phyloP scores from a whole-genome alignment of 768 basidiomycete genomes.

The Suillus plorans region DNA sequence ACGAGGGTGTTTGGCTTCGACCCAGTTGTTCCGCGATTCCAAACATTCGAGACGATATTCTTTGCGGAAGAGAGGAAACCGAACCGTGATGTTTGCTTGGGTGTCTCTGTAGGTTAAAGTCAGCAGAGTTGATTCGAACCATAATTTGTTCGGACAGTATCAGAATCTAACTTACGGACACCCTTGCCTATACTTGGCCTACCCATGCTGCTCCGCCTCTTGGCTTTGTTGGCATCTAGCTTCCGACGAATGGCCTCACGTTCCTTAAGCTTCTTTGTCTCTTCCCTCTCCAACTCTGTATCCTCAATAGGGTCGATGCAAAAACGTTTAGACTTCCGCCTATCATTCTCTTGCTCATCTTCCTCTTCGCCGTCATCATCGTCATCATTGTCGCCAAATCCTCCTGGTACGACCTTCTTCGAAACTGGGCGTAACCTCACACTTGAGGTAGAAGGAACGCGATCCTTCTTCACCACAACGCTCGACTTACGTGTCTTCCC shows the following conservation, averaged over 20 bases:
- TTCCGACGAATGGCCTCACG: conserved; percentile 61
- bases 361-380: conserved; percentile 40
- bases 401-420: conserved; percentile 47
- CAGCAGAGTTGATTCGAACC: conserved; percentile 8
- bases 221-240: conserved; percentile 65
- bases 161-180: conserved; percentile 39
- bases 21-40: conserved; percentile 53
- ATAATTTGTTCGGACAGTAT: conserved; percentile 9
- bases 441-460: conserved; percentile 1
- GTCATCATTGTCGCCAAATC: conserved; percentile 53
- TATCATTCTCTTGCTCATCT: conserved; percentile 23
- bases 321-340: conserved; percentile 46
- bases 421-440: conserved; percentile 13
- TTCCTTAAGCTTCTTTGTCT: conserved; percentile 41
- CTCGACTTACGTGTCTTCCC: conserved; percentile 52
- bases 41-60: conserved; percentile 69
- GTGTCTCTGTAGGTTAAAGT: conserved; percentile 34
- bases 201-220: conserved; percentile 67
- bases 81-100: conserved; percentile 48
- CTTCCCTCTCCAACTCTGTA: conserved; percentile 33
- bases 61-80: conserved; percentile 74
- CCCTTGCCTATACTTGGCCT: conserved; percentile 42
- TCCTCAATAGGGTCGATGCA: conserved; percentile 35
- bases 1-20: conserved; percentile 30
- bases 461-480: conserved; percentile 35